phyloP scores from a whole-genome alignment of 257 asterid genomes.

The Fraxinus cuspidata region DNA sequence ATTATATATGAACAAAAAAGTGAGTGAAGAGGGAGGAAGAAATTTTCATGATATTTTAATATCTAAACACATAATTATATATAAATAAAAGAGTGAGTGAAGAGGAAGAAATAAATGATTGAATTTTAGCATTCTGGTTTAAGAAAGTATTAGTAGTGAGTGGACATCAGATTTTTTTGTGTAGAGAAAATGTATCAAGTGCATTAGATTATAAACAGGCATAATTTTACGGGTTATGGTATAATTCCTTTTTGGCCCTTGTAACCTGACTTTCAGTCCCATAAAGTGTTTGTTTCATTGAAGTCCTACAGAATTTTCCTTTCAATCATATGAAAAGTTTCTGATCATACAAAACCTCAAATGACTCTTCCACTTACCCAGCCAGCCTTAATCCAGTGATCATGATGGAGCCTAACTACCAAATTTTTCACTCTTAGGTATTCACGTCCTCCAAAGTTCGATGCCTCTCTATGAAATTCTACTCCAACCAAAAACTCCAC shows the following conservation, averaged over 20 bases:
- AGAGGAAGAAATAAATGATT: not conserved
- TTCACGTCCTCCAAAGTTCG: not conserved
- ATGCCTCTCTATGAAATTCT: not conserved
- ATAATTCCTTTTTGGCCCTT: not conserved
- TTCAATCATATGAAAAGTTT: not conserved
- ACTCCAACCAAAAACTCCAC: not conserved
- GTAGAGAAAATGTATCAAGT: not conserved
- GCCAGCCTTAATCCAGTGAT: not conserved
- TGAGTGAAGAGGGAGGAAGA: not conserved
- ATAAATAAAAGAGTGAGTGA: not conserved
- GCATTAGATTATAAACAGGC: not conserved
- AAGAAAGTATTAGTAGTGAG: not conserved
- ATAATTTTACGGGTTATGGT: not conserved
- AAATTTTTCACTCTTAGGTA: not conserved
- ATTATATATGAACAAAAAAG: not conserved
- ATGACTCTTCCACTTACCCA: not conserved
- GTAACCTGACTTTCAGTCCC: not conserved
- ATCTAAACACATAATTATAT: slow-evolving; percentile 41
- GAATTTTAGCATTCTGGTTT: not conserved
- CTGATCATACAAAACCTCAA: not conserved
- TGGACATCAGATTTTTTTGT: not conserved
- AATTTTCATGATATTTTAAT: slow-evolving; percentile 55
- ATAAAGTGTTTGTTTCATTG: not conserved
- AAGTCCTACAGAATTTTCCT: not conserved
- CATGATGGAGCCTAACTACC: not conserved